Evolutionary conservation across 371 early-diverging fungal species (phyloP), one percentile per base, ranked within the genome.

Genomic region (Rhizopus arrhizus): DNA sequence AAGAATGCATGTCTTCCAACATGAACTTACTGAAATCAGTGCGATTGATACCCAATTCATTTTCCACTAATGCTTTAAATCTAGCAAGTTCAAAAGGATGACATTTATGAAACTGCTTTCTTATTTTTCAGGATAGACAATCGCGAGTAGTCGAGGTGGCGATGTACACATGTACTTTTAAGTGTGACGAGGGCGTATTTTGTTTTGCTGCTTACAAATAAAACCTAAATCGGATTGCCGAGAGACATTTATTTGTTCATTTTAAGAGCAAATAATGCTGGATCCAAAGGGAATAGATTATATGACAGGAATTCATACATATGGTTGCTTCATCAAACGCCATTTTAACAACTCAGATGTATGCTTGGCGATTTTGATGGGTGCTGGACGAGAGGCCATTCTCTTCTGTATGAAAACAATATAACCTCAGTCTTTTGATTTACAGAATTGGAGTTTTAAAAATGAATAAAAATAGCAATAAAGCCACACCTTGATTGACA

Each of bases 11-110:
- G n/a, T 74, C 80, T 22, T 78, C 70, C 58, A 81, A 75, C 38
- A 84, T 45, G 35, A 79, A 53, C 47, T 70, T 66, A 42, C 73
- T 76, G 43, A 65, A 82, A 49, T 79, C 78, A 34, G 77, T 72
- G 15, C 84, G 74, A 50, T 78, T 75, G 7, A 62, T 47, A 8
- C 75, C 81, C 8, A 70, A 70, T 8, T 80, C 77, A 16, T 74
- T 74, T 68, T 91, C 89, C 3, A 86, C 81, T 46, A 91, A 62
- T 7, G 79, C 65, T 34, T 81, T 71, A 31, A 94, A 92, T 58
- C 89, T 80, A 28, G 81, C 69, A 59, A 89, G 73, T 77, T 95
- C 96, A 69, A 88, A 91, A 28, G 95, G 95, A 69, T 95, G 96
- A 78, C 92, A 89, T 65, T 83, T 80, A 73, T 91, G 95, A 66